Evolutionary conservation across 1,284 basidiomycete genomes (phyloP), one percentile per base, ranked within the genome.

Genomic region (Cerrena zonata): DNA sequence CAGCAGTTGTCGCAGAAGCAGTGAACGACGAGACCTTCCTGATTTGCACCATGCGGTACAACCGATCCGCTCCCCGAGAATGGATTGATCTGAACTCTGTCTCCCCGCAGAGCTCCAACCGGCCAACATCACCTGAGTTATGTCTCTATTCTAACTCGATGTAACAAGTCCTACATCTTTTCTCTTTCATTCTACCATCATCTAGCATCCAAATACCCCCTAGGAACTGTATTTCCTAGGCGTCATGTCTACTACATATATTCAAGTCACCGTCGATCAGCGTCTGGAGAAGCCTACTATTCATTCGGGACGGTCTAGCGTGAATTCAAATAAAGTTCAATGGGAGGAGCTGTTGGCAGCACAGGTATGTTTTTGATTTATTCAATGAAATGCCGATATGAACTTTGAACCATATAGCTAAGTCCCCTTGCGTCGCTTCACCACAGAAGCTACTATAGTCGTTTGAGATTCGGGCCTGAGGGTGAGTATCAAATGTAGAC

Each of bases 391-490:
- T 18, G n/a, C 13, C 25, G 37, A 11, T 13, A 11, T 26, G 37
- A 23, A 23, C 11, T 41, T 25, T 5, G 27, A 2, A 15, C 12
- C 49, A 48, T 53, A n/a, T 50, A 83, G 77, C 77, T 89, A 50
- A 73, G 76, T 5, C 68, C 66, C 15, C 67, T 88, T 18, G 86
- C 87, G 3, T 89, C 87, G 5, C 89, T 92, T 62, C 88, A 91
- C 71, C 91, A 92, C 52, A 58, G 67, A 50, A 89, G 85, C 67
- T 84, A 88, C 43, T 92, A 93, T 66, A 87, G 80, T 59, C 74
- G 79, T 50, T 67, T 82, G n/a, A 92, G 92, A 65, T 86, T 80
- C 57, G 90, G 89, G 12, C 71, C 75, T 3, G 67, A 74, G 59
- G 89, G 88, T 84, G 52, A 50, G 69, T 40, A 25, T 13, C 30